Evolutionary conservation across 192 early-diverging fungal genomes (phyloP), one percentile per base, ranked within the genome.

Genomic region (Radiomyces spectabilis): DNA sequence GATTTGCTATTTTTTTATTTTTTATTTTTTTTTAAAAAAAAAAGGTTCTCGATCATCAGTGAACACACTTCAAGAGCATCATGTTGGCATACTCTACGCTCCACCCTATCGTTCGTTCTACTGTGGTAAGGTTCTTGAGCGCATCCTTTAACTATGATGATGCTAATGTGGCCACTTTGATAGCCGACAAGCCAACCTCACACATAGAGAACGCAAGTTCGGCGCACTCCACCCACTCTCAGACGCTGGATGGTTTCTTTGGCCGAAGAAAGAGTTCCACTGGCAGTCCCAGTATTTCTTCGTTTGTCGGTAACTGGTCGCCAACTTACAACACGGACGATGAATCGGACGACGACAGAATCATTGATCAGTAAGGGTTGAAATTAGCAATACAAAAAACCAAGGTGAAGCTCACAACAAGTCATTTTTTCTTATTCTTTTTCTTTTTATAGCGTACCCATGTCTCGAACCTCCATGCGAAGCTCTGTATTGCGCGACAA

Each of bases 61-160:
- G 49, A 27, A 39, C 15, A 45, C 50, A 2, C 44, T 57, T 8
- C 65, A 68, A 33, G 72, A 60, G 0, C 46, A 60, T 42, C 76
- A 76, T 48, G 63, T 74, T 35, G 79, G 76, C 39, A 64, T 71
- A 7, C 25, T 78, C 8, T 78, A 78, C 54, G 74, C 68, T 15
- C 79, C 79, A 0, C 72, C 74, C 2, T 66, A 78, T 37, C 59
- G 72, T 7, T 41, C 60, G 1, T 72, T 73, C 27, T n/a, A n/a
- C n/a, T n/a, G n/a, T n/a, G n/a, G n/a, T n/a, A n/a, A n/a, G n/a
- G n/a, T n/a, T n/a, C n/a, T n/a, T n/a, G n/a, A n/a, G n/a, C n/a
- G n/a, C n/a, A n/a, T n/a, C n/a, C n/a, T n/a, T n/a, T n/a, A n/a
- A n/a, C n/a, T n/a, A n/a, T n/a, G n/a, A n/a, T n/a, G n/a, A n/a